Base-by-base conservation (phyloP, 371 early-diverging fungal genomes). In the Phascolomyces articulosus region DNA sequence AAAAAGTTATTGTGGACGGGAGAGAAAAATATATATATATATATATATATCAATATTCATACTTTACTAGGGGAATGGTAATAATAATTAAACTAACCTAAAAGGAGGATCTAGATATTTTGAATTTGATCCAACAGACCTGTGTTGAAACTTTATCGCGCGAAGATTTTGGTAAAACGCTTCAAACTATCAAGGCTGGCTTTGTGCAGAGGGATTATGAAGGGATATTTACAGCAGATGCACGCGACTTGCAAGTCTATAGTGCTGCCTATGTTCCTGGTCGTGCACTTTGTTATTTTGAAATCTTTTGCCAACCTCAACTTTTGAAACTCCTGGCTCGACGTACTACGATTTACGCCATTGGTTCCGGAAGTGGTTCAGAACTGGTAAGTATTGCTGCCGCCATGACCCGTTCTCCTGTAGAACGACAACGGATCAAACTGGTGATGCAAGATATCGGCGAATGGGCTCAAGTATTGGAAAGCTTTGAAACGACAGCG, bases 351-450 rank as follows among this genome's bases (percentile, higher is more conserved):
- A 77, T 93, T 6, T 79, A 82, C 41, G 88, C 90, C 34, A 78
- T 95, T 40, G 97, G 97, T 13, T 90, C 94, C 2, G 97, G 97
- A 0, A 87, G 91, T 3, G 96, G 95, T 23, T 93, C 93, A 40
- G 97, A 96, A 73, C 68, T 96, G 44, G 82, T 91, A 7, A 94
- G 92, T 2, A 82, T 96, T 29, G 81, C 92, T 2, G 92, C 94
- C 2, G 94, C 93, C 1, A 84, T 91, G 81, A 72, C 84, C 2
- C 78, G 84, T 40, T 81, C 73, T 9, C 73, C 78, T 15, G 70
- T 73, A 28, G 78, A 78, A 21, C 78, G 71, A 40, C 85, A 87
- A 41, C 70, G 73, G 49, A 74, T 90, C 2, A 71, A 70, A 0
- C 55, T 87, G 2, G 74, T 79, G 0, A 88, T 88, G 80, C 91